Percentiles rank a stretch among this genome's conserved stretches.
Evolutionary conservation across 2,329 filamentous ascomycete genomes (phyloP).

Genomic region (Fusarium globosum): DNA sequence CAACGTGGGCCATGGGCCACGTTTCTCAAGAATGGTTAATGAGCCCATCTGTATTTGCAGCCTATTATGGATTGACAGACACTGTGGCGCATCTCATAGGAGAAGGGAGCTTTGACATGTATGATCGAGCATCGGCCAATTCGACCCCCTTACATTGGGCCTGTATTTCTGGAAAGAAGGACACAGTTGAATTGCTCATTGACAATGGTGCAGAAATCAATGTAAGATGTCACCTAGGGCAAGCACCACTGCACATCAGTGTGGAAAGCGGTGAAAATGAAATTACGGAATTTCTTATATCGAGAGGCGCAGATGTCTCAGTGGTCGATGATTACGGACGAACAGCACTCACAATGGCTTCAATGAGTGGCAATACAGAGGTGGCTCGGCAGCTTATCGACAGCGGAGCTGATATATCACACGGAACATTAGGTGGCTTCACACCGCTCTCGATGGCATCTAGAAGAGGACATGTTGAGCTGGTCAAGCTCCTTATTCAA

Average conservation of each 20-base stretch:
- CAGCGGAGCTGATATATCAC: not conserved
- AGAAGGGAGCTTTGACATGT: accelerated
- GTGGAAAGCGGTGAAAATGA: accelerated
- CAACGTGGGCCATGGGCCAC: too few species aligned
- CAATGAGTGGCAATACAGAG: accelerated
- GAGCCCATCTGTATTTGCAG: accelerated
- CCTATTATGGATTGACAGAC: accelerated
- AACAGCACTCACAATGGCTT: accelerated
- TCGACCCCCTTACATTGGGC: accelerated
- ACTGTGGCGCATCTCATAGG: accelerated
- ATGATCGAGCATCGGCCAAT: not conserved
- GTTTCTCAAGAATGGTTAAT: accelerated
- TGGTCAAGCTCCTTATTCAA: not conserved
- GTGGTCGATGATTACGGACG: accelerated
- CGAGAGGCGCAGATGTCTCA: accelerated
- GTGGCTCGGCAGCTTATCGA: not conserved
- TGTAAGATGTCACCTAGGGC: accelerated
- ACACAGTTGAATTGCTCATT: accelerated
- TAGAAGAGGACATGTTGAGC: accelerated
- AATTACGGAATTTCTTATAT: accelerated
- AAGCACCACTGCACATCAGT: accelerated
- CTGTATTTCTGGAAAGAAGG: accelerated
- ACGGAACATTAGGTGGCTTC: accelerated
- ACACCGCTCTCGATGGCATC: not conserved
- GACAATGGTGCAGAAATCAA: not conserved